Evolutionary conservation across 768 basidiomycete genomes (phyloP).

Genomic region (Leccinum incarnatum): DNA sequence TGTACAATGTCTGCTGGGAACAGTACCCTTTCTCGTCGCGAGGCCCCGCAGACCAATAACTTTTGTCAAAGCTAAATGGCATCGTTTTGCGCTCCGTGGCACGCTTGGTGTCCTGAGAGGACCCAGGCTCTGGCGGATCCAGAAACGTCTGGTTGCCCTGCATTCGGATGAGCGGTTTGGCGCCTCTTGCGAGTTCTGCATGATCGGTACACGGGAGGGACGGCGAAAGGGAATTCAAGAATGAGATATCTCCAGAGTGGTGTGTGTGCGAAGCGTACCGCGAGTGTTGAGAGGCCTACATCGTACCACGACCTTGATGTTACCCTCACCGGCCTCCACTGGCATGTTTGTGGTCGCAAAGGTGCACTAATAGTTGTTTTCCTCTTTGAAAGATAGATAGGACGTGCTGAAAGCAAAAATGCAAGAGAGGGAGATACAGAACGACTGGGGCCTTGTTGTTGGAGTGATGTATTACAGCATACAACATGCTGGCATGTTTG

Average conservation of each 20-base stretch:
- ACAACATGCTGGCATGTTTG: conserved; percentile 10
- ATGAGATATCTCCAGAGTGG: background rate
- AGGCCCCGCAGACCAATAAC: conserved; percentile 93
- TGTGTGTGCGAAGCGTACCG: conserved; percentile 50
- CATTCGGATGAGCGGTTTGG: conserved; percentile 94
- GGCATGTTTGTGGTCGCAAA: conserved; percentile 41
- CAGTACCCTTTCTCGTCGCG: conserved; percentile 89
- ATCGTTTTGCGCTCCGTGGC: conserved; percentile 89
- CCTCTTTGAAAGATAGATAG: conserved; percentile 12
- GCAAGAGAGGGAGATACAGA: conserved; percentile 4
- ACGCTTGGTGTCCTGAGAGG: conserved; percentile 66
- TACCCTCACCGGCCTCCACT: conserved; percentile 76
- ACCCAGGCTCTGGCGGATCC: conserved; percentile 82
- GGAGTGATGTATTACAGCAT: conserved; percentile 5
- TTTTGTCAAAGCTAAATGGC: conserved; percentile 94
- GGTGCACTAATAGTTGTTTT: conserved; percentile 11
- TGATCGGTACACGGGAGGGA: conserved; percentile 5
- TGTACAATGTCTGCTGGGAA: conserved; percentile 91
- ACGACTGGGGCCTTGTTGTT: conserved; percentile 2
- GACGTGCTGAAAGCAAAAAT: conserved; percentile 6
- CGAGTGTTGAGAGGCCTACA: conserved; percentile 95
- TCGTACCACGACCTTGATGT: conserved; percentile 92
- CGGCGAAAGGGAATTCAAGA: background rate
- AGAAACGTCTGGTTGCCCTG: conserved; percentile 89
- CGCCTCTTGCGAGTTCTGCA: conserved; percentile 88